Conservation (phyloP, 2,329 filamentous ascomycete species). For the Gliomastix tumulicola region DNA sequence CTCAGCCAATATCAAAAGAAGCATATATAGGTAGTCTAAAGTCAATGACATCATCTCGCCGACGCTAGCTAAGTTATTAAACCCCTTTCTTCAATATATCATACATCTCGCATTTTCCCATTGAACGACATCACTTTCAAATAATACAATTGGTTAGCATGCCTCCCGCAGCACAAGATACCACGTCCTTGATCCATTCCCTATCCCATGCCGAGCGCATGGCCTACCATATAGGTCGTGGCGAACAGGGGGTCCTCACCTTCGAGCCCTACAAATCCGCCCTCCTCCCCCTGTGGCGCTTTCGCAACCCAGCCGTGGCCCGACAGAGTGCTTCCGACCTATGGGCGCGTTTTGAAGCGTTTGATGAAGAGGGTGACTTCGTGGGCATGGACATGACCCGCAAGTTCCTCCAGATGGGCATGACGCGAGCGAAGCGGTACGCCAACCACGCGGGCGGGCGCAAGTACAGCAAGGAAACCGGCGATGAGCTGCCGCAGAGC, state of each 20-base stretch:
- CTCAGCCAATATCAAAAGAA: too few relatives aligned
- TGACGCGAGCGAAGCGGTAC: slow-evolving; percentile 54
- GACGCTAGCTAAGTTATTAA: not conserved
- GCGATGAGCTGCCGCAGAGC: slow-evolving; percentile 9
- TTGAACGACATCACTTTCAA: too few relatives aligned
- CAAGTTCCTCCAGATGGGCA: slow-evolving; percentile 61
- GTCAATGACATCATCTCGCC: not conserved
- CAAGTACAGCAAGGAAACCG: slow-evolving; percentile 33
- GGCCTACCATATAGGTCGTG: slow-evolving; percentile 48
- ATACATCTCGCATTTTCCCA: not conserved
- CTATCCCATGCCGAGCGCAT: slow-evolving; percentile 6
- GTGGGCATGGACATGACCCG: slow-evolving; percentile 59
- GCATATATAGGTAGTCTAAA: too few relatives aligned
- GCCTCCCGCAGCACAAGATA: not conserved
- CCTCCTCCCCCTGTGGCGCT: slow-evolving; percentile 53
- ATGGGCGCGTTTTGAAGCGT: slow-evolving; percentile 42
- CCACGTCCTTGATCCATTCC: slow-evolving; percentile 1
- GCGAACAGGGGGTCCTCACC: slow-evolving; percentile 54
- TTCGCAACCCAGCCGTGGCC: slow-evolving; percentile 22
- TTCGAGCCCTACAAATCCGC: slow-evolving; percentile 58
- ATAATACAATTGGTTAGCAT: not conserved
- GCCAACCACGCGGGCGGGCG: slow-evolving; percentile 47
- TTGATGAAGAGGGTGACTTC: slow-evolving; percentile 44
- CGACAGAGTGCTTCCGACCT: slow-evolving; percentile 39
- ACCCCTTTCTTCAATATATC: not conserved